Conservation (phyloP, 345 rosid species). For the Durio zibethinus region DNA sequence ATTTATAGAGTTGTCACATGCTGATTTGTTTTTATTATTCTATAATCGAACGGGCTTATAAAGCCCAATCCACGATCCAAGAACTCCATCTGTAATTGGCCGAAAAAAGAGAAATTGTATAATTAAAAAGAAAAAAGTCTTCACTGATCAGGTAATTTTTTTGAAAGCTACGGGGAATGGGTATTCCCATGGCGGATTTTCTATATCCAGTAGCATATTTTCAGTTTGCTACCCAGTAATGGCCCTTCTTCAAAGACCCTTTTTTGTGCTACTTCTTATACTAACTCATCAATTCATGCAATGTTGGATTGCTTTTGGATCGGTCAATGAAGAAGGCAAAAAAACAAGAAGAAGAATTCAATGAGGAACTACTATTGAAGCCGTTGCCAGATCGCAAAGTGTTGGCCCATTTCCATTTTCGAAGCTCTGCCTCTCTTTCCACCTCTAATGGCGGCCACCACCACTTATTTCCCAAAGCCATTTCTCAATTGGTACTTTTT, state of each 20-base stretch:
- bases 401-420: conserved; percentile 81
- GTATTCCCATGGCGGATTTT: conserved; percentile 7
- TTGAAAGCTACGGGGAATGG: not conserved
- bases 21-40: no score
- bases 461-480: conserved; percentile 95
- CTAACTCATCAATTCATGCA: conserved; percentile 16
- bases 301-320: conserved; percentile 33
- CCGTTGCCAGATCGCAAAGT: conserved; percentile 88
- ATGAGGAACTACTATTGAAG: conserved; percentile 68
- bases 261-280: conserved; percentile 17
- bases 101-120: not conserved
- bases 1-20: no score
- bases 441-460: conserved; percentile 73
- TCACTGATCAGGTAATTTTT: not conserved
- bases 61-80: not conserved
- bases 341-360: conserved; percentile 64
- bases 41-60: not conserved
- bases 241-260: conserved; percentile 27
- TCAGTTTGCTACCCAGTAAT: conserved; percentile 19
- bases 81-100: not conserved
- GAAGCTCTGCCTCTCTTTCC: conserved; percentile 57
- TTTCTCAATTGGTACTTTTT: conserved; percentile 78
- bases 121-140: not conserved
- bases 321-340: conserved; percentile 20
- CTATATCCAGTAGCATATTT: not conserved